Percentiles rank a stretch among this genome's conserved stretches.
phyloP scores from a whole-genome alignment of 148 eudicot species.

The Rhododendron molle region DNA sequence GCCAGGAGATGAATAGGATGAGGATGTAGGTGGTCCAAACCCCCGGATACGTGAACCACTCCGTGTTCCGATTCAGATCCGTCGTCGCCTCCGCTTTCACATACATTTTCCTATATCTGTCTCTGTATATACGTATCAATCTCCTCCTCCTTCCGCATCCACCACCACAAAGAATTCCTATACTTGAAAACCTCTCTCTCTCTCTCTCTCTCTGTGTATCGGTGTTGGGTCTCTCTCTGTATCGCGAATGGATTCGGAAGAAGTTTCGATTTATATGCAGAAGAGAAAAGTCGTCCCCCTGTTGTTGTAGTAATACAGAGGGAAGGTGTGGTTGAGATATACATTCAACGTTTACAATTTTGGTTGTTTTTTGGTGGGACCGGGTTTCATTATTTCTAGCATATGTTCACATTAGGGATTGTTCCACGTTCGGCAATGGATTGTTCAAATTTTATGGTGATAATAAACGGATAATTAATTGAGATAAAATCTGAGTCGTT shows the following conservation, averaged over 20 bases:
- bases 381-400: not conserved
- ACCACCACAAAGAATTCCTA: not conserved
- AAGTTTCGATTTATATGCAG: not conserved
- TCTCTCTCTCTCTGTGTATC: not conserved
- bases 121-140: not conserved
- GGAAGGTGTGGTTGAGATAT: not conserved
- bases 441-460: too few species aligned
- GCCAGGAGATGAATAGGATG: conserved; percentile 70
- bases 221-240: not conserved
- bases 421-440: too few species aligned
- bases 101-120: conserved; percentile 30
- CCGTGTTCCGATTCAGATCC: conserved; percentile 78
- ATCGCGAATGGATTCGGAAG: not conserved
- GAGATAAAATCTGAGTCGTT: too few species aligned
- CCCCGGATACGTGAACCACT: conserved; percentile 79
- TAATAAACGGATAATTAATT: too few species aligned
- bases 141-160: not conserved
- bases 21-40: conserved; percentile 77
- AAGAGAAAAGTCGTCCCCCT: not conserved
- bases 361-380: not conserved
- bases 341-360: not conserved
- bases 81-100: conserved; percentile 53
- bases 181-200: not conserved
- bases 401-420: too few species aligned
- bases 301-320: not conserved